Percentiles rank a stretch among this genome's conserved stretches.
Evolutionary conservation across 768 basidiomycete genomes (phyloP).

Genomic region (Chlorophyllum brunneum): DNA sequence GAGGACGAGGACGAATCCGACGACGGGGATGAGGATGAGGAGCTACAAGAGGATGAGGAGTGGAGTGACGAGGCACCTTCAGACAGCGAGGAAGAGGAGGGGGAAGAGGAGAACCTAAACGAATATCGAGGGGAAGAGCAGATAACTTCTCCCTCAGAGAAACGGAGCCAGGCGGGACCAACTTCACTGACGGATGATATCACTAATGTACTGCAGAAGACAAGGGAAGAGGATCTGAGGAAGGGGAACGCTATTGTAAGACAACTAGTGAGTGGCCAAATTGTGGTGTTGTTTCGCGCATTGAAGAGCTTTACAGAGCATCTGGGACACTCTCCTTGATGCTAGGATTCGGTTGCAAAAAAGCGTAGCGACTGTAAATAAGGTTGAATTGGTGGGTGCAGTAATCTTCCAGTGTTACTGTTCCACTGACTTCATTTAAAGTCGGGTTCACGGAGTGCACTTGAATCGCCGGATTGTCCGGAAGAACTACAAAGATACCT

Average conservation of each 20-base stretch:
- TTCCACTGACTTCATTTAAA: slow-evolving; percentile 18
- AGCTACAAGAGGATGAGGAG: slow-evolving; percentile 20
- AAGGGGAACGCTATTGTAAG: slow-evolving; percentile 83
- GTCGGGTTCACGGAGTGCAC: slow-evolving; percentile 33
- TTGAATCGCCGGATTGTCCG: slow-evolving; percentile 35
- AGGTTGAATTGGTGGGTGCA: slow-evolving; percentile 56
- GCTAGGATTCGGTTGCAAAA: slow-evolving; percentile 93
- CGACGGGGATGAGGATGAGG: slow-evolving; percentile 30
- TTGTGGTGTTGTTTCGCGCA: background rate
- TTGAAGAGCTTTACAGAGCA: slow-evolving; percentile 38
- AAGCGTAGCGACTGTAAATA: slow-evolving; percentile 58
- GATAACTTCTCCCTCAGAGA: background rate
- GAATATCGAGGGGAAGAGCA: slow-evolving; percentile 11
- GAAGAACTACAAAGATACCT: slow-evolving; percentile 50
- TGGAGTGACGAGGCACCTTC: slow-evolving; percentile 17
- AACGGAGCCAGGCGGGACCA: slow-evolving; percentile 9
- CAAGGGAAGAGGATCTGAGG: slow-evolving; percentile 62
- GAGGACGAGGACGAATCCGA: slow-evolving; percentile 25
- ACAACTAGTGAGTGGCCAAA: slow-evolving; percentile 63
- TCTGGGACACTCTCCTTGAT: slow-evolving; percentile 88
- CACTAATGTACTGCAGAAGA: slow-evolving; percentile 49
- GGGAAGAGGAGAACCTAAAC: slow-evolving; percentile 15
- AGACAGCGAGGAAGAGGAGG: slow-evolving; percentile 19
- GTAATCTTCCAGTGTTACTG: background rate
- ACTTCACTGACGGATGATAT: slow-evolving; percentile 35